Evolutionary conservation across 768 basidiomycete genomes (phyloP).

Genomic region (Hebeloma cylindrosporum): DNA sequence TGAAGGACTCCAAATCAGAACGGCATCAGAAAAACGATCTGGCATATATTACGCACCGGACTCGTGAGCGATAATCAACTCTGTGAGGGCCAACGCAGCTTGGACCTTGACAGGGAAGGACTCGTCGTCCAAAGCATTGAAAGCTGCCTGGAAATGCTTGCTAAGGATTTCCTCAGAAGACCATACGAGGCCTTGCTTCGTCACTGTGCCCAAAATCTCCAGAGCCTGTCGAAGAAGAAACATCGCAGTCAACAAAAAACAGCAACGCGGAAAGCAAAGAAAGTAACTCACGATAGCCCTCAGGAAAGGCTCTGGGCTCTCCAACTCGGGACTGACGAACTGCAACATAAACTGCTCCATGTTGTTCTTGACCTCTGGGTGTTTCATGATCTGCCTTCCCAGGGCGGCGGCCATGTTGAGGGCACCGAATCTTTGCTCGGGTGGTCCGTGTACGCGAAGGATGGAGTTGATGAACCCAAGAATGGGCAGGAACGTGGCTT

Average conservation of each 20-base stretch:
- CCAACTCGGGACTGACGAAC: slow-evolving; percentile 75
- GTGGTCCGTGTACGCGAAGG: slow-evolving; percentile 52
- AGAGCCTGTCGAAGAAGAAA: slow-evolving; percentile 52
- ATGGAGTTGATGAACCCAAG: slow-evolving; percentile 75
- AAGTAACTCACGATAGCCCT: slow-evolving; percentile 64
- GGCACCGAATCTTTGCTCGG: slow-evolving; percentile 75
- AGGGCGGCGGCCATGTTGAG: slow-evolving; percentile 80
- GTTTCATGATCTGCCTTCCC: slow-evolving; percentile 78
- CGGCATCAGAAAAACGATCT: not conserved
- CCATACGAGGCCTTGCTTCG: slow-evolving; percentile 70
- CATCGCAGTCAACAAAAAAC: slow-evolving; percentile 4
- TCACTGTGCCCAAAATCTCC: slow-evolving; percentile 75
- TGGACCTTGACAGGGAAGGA: slow-evolving; percentile 85
- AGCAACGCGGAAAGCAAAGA: slow-evolving; percentile 6
- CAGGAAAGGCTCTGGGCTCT: slow-evolving; percentile 66
- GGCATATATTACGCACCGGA: slow-evolving; percentile 45
- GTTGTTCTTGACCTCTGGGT: slow-evolving; percentile 72
- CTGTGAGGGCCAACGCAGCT: slow-evolving; percentile 76
- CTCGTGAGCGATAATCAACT: slow-evolving; percentile 65
- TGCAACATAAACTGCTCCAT: slow-evolving; percentile 79
- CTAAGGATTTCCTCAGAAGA: slow-evolving; percentile 71
- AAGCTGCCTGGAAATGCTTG: slow-evolving; percentile 63
- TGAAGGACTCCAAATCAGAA: not conserved
- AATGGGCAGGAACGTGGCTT: slow-evolving; percentile 78
- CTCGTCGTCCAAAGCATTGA: slow-evolving; percentile 68